Conservation (phyloP, 2,329 filamentous ascomycete species). For the Dendrostoma leiphaemia region DNA sequence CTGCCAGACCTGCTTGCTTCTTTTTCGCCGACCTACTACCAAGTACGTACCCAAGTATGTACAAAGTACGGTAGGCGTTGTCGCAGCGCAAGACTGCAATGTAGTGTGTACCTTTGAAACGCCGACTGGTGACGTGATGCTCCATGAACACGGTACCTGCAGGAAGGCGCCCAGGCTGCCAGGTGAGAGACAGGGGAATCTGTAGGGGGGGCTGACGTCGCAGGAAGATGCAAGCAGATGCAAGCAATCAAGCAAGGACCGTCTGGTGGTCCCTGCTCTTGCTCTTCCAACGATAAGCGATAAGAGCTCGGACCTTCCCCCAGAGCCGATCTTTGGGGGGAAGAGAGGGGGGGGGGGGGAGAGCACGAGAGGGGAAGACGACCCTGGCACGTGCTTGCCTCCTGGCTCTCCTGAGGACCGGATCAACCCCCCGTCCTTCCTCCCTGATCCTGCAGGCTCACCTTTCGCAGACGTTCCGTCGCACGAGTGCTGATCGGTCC, state of each 20-base stretch:
- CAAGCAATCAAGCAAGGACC: slow-evolving; percentile 5
- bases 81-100: background rate
- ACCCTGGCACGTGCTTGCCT: slow-evolving; percentile 1
- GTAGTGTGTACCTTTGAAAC: background rate
- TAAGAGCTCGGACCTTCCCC: background rate
- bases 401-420: background rate
- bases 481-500: no score
- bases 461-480: background rate
- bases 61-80: no score
- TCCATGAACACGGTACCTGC: background rate
- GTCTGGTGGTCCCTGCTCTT: background rate
- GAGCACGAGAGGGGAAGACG: no score
- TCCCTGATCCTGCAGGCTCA: background rate
- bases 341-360: no score
- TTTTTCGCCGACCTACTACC: no score
- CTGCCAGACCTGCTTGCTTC: background rate
- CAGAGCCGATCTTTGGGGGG: background rate
- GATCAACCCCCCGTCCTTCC: no score
- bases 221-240: background rate
- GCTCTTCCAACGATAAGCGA: slow-evolving; percentile 1
- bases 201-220: no score
- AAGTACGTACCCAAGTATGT: no score
- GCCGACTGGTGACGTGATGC: background rate
- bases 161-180: background rate
- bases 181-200: background rate